Conservation (phyloP, 2,329 filamentous ascomycete genomes). For the Cercospora berteroae region DNA sequence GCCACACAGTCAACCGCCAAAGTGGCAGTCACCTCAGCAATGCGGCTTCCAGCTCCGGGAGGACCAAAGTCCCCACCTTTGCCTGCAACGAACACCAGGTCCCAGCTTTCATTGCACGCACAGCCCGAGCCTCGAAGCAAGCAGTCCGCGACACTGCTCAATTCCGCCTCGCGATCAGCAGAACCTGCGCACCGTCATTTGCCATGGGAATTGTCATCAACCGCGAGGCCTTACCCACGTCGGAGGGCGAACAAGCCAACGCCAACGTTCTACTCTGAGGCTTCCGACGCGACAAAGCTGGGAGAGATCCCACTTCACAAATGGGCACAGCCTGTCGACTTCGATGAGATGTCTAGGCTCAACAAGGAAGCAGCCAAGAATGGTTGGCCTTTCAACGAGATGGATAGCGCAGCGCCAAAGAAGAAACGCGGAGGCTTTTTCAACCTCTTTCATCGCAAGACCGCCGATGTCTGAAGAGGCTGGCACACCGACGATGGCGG, state of each 20-base stretch:
- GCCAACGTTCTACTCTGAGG: slow-evolving; percentile 45
- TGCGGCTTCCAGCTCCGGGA: background rate
- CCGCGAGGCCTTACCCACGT: background rate
- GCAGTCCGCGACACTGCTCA: background rate
- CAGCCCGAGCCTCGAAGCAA: slow-evolving; percentile 26
- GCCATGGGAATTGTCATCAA: background rate
- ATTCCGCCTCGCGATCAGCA: background rate
- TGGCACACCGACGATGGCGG: background rate
- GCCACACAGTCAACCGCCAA: slow-evolving; percentile 15
- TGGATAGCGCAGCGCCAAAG: slow-evolving; percentile 4
- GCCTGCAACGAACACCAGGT: background rate
- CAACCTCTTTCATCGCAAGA: slow-evolving; percentile 23
- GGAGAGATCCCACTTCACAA: slow-evolving; percentile 49
- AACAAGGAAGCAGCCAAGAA: slow-evolving; percentile 41
- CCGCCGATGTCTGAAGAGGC: background rate
- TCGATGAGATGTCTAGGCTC: slow-evolving; percentile 42
- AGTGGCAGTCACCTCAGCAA: slow-evolving; percentile 4
- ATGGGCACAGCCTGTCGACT: slow-evolving; percentile 46
- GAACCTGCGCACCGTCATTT: background rate
- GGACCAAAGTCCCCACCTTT: background rate
- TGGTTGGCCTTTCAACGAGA: slow-evolving; percentile 30
- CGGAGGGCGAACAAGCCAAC: slow-evolving; percentile 33
- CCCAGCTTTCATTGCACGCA: background rate
- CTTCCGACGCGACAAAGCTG: slow-evolving; percentile 48
- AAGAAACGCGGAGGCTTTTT: slow-evolving; percentile 26